These are phyloP conservation scores for Pyricularia sp. DNA, from an alignment of 2,329 filamentous ascomycete species.

Conservation along the genomic window DNA sequence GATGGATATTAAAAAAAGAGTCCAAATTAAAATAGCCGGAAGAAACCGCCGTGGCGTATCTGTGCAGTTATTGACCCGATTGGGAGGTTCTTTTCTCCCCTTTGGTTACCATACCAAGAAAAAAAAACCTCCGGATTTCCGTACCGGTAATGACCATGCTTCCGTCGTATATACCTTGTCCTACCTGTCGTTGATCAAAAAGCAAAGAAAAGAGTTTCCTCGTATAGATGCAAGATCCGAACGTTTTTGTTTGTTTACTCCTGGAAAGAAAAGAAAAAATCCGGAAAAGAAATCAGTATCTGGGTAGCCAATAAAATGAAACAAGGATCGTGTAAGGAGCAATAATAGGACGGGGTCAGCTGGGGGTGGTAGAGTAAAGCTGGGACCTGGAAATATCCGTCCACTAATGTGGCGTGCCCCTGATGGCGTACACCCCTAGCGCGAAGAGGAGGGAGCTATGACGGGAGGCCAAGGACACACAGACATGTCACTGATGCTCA, in stretches of 20 bases:
- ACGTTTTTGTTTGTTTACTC: too few species aligned
- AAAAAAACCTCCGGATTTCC: neutral
- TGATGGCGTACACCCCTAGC: neutral
- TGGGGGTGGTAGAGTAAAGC: neutral
- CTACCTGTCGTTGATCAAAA: too few species aligned
- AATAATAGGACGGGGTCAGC: neutral
- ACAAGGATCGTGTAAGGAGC: neutral
- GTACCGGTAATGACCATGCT: too few species aligned
- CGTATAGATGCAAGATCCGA: too few species aligned
- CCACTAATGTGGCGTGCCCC: neutral
- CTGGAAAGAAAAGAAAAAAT: too few species aligned
- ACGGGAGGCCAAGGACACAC: neutral
- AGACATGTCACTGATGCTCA: neutral
- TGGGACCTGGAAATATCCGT: neutral
- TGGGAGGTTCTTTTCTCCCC: too few species aligned
- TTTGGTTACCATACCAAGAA: too few species aligned
- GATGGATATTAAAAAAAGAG: neutral
- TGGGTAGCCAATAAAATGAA: neutral
- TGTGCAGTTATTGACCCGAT: neutral
- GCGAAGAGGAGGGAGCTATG: neutral
- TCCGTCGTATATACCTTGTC: too few species aligned
- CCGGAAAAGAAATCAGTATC: too few species aligned
- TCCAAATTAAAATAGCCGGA: neutral
- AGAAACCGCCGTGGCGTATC: neutral
- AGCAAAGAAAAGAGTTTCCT: too few species aligned